Evolutionary conservation across 495 filamentous ascomycete genomes (phyloP), one percentile per base, ranked within the genome.

Genomic region (Xylaria acuta): DNA sequence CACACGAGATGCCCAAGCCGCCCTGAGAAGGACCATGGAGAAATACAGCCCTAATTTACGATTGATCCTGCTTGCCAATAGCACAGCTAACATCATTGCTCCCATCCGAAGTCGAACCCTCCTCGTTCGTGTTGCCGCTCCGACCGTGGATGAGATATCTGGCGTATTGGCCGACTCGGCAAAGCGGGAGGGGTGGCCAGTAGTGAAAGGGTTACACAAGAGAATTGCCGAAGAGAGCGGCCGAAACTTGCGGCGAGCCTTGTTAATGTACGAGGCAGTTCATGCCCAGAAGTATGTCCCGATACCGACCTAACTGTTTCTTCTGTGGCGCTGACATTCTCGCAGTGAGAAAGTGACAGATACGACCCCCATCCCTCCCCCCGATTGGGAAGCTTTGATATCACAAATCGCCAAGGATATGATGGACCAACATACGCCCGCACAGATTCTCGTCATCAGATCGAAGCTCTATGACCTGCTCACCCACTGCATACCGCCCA

Each of bases 11-110:
- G 96, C 96, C 8, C 96, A 99, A 82, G 97, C 97, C 1, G 96
- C 96, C 64, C 85, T 99, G 79, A 89, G 96, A 79, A 87, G 96
- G 69, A 99, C 96, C 0, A 99, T 99, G 96, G 96, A 99, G 84
- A 99, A 99, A 85, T 99, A 99, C 83, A 94, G 91, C 73, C 95
- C 96, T 27, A 99, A 98, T 80, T 74, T 99, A 73, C 86, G 96
- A 43, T 82, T 99, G 75, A 97, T 99, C 60, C 83, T 99, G 58
- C 83, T 98, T 59, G 97, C 95, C 54, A 98, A 98, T 77, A 94
- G 91, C 73, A 99, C 96, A 40, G 93, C 94, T 69, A 97, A 97
- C 76, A 99, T 99, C 75, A 99, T 98, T 82, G 95, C 95, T 22
- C 96, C 96, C 1, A 99, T 99, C 78, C 87, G 95, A 70, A 94